Conservation (phyloP, 441 rosid species). For the Kokia cookei region DNA sequence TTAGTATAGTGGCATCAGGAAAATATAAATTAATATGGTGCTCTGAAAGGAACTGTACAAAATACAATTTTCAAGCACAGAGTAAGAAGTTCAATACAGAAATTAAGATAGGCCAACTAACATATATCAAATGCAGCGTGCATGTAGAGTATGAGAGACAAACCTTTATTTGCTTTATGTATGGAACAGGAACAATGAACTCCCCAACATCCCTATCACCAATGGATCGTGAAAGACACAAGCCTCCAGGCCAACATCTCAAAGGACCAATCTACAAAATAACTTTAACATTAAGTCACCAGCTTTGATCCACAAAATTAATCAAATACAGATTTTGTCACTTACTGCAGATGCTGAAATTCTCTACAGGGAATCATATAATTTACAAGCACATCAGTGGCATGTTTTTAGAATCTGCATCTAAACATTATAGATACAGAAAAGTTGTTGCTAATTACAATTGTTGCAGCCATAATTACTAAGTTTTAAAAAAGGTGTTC, state of each 20-base stretch:
- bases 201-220: constrained; percentile 98
- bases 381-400: background rate
- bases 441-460: background rate
- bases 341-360: background rate
- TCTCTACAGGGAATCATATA: background rate
- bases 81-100: background rate
- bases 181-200: constrained; percentile 95
- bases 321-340: background rate
- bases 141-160: constrained; percentile 14
- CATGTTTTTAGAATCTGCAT: background rate
- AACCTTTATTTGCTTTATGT: constrained; percentile 99
- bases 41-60: background rate
- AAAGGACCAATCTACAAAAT: constrained; percentile 88
- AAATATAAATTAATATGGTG: background rate
- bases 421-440: background rate
- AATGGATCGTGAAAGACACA: constrained; percentile 97
- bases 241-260: constrained; percentile 99
- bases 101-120: background rate
- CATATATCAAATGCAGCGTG: background rate
- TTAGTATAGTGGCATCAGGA: background rate
- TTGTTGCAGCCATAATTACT: background rate
- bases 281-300: constrained; percentile 21
- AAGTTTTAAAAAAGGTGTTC: background rate
- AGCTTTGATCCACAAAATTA: constrained; percentile 13
- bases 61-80: background rate